Conservation (phyloP, 495 filamentous ascomycete species). For the Trichoderma gamsii region DNA sequence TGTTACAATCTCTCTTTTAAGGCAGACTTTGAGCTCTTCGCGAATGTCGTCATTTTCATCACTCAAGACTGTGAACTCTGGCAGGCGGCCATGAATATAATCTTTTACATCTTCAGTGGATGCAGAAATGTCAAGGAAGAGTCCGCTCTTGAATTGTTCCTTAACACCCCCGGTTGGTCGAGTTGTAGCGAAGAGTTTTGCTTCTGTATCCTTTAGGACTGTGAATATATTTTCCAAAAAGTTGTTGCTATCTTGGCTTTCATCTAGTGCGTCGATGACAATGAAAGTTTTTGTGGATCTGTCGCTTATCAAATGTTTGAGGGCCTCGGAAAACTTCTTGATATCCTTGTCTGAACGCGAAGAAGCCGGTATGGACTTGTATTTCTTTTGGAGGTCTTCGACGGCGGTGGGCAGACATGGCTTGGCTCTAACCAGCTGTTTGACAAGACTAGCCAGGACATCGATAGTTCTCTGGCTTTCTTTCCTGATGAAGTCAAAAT, state of each 20-base stretch:
- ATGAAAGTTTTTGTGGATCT: neutral
- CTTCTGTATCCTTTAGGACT: neutral
- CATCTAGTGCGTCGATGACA: neutral
- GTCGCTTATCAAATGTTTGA: constrained; percentile 15
- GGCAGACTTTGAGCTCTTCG: neutral
- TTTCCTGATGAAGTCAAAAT: constrained; percentile 34
- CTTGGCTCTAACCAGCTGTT: constrained; percentile 28
- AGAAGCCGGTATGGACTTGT: constrained; percentile 20
- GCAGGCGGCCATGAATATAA: no score
- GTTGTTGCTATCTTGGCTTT: neutral
- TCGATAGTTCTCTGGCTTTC: constrained; percentile 26
- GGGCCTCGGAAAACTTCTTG: neutral
- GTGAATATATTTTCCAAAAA: neutral
- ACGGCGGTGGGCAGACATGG: constrained; percentile 20
- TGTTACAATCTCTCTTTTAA: neutral
- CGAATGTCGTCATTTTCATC: neutral
- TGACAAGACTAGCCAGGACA: constrained; percentile 30
- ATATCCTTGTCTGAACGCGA: constrained; percentile 27
- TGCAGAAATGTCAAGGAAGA: no score
- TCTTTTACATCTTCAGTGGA: no score
- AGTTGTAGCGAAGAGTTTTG: neutral
- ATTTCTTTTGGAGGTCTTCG: constrained; percentile 23
- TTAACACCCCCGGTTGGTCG: neutral
- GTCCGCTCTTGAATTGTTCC: no score
- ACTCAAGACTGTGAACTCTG: no score